Conservation (phyloP, 2,329 filamentous ascomycete genomes). For the Cucurbitaria berberidis region DNA sequence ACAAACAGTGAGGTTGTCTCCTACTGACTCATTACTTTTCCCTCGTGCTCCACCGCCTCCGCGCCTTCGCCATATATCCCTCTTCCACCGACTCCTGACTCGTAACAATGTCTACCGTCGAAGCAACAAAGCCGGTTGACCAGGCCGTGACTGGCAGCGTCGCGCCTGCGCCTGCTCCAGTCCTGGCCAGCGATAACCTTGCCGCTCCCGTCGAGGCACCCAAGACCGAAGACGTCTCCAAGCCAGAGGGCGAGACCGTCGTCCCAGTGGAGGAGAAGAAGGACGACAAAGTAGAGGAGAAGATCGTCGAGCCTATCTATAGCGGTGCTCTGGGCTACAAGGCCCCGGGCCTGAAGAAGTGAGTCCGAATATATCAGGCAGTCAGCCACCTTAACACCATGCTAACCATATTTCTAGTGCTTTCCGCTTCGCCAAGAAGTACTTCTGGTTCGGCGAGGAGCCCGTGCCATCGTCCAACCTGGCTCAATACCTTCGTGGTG, state of each 20-base stretch:
- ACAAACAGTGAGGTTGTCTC: constrained; percentile 33
- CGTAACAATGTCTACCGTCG: constrained; percentile 68
- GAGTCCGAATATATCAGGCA: constrained; percentile 52
- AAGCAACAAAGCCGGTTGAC: constrained; percentile 73
- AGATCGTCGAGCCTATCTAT: constrained; percentile 69
- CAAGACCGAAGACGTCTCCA: constrained; percentile 51
- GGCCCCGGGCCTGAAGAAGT: constrained; percentile 89
- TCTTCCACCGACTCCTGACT: constrained; percentile 6
- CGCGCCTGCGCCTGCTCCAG: constrained; percentile 45
- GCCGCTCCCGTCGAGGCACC: constrained; percentile 51
- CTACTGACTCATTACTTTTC: constrained; percentile 22
- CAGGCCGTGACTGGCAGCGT: constrained; percentile 41
- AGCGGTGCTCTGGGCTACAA: constrained; percentile 91
- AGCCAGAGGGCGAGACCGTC: constrained; percentile 40
- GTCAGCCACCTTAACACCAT: neutral
- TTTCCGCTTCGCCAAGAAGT: constrained; percentile 88
- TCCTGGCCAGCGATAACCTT: constrained; percentile 40
- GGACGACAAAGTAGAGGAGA: constrained; percentile 55
- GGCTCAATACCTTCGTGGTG: constrained; percentile 78
- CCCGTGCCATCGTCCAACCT: constrained; percentile 77
- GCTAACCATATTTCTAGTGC: constrained; percentile 63
- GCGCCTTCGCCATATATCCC: constrained; percentile 9
- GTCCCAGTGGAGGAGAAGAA: constrained; percentile 46
- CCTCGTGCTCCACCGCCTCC: constrained; percentile 2
- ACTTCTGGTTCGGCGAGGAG: constrained; percentile 73